Evolutionary conservation across 169 alveolate species (phyloP).

Genomic region (Plasmodium inui): DNA sequence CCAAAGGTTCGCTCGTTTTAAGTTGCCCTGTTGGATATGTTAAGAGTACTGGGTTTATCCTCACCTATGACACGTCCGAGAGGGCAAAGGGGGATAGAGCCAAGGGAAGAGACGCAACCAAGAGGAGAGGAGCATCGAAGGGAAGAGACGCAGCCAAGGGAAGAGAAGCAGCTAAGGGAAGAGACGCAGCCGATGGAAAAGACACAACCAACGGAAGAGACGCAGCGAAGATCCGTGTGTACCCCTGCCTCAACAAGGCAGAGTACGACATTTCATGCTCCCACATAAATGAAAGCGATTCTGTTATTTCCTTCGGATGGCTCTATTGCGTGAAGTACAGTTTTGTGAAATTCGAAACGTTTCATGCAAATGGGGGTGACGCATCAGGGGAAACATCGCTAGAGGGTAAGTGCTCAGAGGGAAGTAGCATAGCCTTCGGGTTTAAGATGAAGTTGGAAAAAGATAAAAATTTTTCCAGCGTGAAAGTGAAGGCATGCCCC

Average conservation of each 20-base stretch:
- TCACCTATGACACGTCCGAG: constrained; percentile 30
- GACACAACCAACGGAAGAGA: neutral
- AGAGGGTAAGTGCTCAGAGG: constrained; percentile 32
- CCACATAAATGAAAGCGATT: constrained; percentile 11
- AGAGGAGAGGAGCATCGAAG: too few relatives aligned
- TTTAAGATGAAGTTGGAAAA: constrained; percentile 50
- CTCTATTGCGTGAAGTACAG: constrained; percentile 46
- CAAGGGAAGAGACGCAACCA: neutral
- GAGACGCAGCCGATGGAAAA: neutral
- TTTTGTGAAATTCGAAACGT: constrained; percentile 43
- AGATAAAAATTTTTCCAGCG: constrained; percentile 18
- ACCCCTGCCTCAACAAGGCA: constrained; percentile 53
- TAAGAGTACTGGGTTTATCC: constrained; percentile 62
- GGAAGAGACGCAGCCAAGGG: too few relatives aligned
- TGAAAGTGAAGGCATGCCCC: constrained; percentile 42
- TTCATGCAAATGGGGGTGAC: neutral
- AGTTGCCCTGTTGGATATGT: constrained; percentile 70
- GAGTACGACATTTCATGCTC: constrained; percentile 61
- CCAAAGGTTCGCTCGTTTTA: constrained; percentile 65
- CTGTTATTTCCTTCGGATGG: constrained; percentile 62
- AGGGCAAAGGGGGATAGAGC: neutral
- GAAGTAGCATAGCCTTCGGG: constrained; percentile 31
- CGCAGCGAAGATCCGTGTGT: constrained; percentile 4
- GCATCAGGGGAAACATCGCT: neutral
- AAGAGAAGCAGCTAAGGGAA: too few relatives aligned